A percentile compares a stretch with the other conserved stretches of the same genome.
Conservation (phyloP, 345 rosid species). For the Aquilaria yunnanensis region DNA sequence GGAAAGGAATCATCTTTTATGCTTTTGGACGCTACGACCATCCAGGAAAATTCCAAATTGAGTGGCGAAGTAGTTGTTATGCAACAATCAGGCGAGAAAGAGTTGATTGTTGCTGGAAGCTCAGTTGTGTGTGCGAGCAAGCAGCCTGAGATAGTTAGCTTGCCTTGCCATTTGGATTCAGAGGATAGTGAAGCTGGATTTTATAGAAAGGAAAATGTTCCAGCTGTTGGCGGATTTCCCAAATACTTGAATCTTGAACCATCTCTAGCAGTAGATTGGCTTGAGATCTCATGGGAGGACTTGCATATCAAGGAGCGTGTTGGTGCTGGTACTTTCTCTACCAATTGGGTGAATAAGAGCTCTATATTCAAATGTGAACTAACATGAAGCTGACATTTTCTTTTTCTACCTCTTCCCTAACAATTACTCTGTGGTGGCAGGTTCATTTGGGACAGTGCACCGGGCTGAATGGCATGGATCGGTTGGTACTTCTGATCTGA, state of each 20-base stretch:
- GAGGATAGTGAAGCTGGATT: conserved; percentile 30
- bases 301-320: conserved; percentile 85
- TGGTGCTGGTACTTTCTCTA: conserved; percentile 72
- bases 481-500: conserved; percentile 36
- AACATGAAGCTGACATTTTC: too few species aligned
- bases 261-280: conserved; percentile 98
- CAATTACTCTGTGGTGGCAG: conserved; percentile 26
- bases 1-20: conserved; percentile 28
- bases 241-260: conserved; percentile 75
- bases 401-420: conserved; percentile 1
- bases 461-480: conserved; percentile 99
- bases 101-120: conserved; percentile 28
- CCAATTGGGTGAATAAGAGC: not conserved
- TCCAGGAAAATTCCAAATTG: conserved; percentile 23
- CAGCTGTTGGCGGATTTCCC: conserved; percentile 33
- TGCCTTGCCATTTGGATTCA: conserved; percentile 28
- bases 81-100: conserved; percentile 29
- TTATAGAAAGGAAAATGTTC: conserved; percentile 31
- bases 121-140: conserved; percentile 23
- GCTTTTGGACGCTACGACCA: conserved; percentile 24
- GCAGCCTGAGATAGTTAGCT: conserved; percentile 23
- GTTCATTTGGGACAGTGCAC: conserved; percentile 97
- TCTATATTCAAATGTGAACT: too few species aligned
- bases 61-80: conserved; percentile 19
- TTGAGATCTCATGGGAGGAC: conserved; percentile 90